These are phyloP conservation scores for Turritis glabra DNA, from an alignment of 345 rosid species.

Conservation along the genomic window DNA sequence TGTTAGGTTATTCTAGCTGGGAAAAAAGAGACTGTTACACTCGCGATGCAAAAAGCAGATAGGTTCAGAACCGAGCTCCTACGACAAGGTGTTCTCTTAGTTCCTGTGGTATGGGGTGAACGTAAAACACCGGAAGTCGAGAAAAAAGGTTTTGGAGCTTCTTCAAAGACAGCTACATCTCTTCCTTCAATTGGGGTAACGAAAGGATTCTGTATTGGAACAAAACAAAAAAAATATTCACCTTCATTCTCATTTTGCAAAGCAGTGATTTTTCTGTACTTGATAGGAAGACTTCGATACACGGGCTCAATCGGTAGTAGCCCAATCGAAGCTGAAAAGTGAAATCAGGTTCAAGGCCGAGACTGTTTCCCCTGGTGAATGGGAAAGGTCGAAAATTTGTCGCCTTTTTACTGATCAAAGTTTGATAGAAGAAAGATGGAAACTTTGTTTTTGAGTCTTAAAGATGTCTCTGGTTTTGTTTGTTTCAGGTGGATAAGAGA, in stretches of 20 bases:
- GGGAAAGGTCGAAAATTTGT: slow-evolving; percentile 77
- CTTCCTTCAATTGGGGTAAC: slow-evolving; percentile 93
- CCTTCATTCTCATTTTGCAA: slow-evolving; percentile 5
- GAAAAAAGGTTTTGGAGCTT: slow-evolving; percentile 84
- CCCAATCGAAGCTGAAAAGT: slow-evolving; percentile 83
- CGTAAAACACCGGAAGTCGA: slow-evolving; percentile 52
- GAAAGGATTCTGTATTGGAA: neutral
- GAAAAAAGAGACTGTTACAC: slow-evolving; percentile 62
- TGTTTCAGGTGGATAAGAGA: slow-evolving; percentile 82
- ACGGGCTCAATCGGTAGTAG: slow-evolving; percentile 73
- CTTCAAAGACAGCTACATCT: slow-evolving; percentile 57
- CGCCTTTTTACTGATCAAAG: neutral
- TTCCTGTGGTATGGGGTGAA: slow-evolving; percentile 88
- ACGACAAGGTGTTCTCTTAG: slow-evolving; percentile 79
- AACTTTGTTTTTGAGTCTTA: slow-evolving; percentile 1
- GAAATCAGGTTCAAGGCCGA: slow-evolving; percentile 84
- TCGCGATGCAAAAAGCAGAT: slow-evolving; percentile 76
- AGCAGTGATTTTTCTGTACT: slow-evolving; percentile 1
- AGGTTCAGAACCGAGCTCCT: slow-evolving; percentile 89
- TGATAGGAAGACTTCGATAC: slow-evolving; percentile 86
- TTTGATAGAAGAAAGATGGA: slow-evolving; percentile 7
- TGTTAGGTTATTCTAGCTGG: slow-evolving; percentile 89
- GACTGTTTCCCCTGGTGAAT: slow-evolving; percentile 69
- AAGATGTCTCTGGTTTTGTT: slow-evolving; percentile 12
- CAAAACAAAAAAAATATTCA: neutral